Base-by-base conservation (phyloP, 176 grass and related monocot genomes). In the barley (Hordeum vulgare) region DNA sequence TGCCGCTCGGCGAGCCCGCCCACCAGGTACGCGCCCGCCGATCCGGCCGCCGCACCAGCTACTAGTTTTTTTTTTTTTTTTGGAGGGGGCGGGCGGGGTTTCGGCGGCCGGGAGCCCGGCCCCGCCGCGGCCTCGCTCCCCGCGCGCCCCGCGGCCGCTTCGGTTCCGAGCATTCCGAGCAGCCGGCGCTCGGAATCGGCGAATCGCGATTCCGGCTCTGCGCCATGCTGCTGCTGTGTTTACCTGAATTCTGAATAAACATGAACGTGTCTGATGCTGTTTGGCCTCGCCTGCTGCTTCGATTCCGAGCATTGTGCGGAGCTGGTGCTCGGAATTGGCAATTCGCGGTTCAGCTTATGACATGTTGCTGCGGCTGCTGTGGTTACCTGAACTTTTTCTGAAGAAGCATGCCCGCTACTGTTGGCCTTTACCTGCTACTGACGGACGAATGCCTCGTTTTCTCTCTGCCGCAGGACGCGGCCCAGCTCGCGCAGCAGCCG, bases 1-100 rank as follows among this genome's bases (percentile, higher is more conserved):
- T 90, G 88, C 81, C 84, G 83, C 59, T 86, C 59, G 88, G 86
- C 80, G 88, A 90, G 36, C 84, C 78, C 31, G 36, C 88, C 59
- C 84, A 86, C 14, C 29, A 90, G 88, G 88, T 90, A 86, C 23
- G 53, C 71, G 0, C 11, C 73, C 44, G 0, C 44, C n/a, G 35
- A 47, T 84, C 47, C 58, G 34, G 9, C 28, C 11, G 35, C 13
- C 51, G 7, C 51, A 9, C 18, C 21, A 21, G 14, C 80, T 73
- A 18, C 80, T 73, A 18, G n/a, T 14, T 36, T 23, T 20, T 21
- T 3, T 20, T 53, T 20, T 7, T 20, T 3, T 20, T 53, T 20
- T 7, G 5, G 45, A n/a, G n/a, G 66, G 57, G 14, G 9, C 40
- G 45, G 9, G 7, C 18, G 42, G 67, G 66, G 76, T 28, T 68